Conservation (phyloP, 345 rosid species). For the Arabidopsis thaliana region TAIR10.1 NC_003075.7:14119501-14120000, state of each 20-base stretch:
- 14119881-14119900: slow-evolving; percentile 58
- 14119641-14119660: slow-evolving; percentile 64
- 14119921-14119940: slow-evolving; percentile 50
- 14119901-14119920: slow-evolving; percentile 48
- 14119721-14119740: slow-evolving; percentile 60
- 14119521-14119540: not conserved
- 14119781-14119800: not conserved
- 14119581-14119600: slow-evolving; percentile 59
- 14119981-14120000: slow-evolving; percentile 70
- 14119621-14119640: slow-evolving; percentile 74
- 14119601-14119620: slow-evolving; percentile 45
- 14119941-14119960: slow-evolving; percentile 57
- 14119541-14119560: slow-evolving; percentile 26
- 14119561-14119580: slow-evolving; percentile 50
- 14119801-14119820: not conserved
- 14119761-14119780: not conserved
- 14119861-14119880: not conserved
- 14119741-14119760: slow-evolving; percentile 73
- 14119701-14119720: slow-evolving; percentile 48
- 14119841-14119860: not conserved
- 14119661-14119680: slow-evolving; percentile 69
- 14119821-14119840: not conserved
- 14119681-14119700: slow-evolving; percentile 13
- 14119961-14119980: slow-evolving; percentile 67
- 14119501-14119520: not conserved